Percentiles rank a stretch among this genome's conserved stretches.
Conservation (phyloP, 331 rosid species). For the Stylosanthes scabra region DNA sequence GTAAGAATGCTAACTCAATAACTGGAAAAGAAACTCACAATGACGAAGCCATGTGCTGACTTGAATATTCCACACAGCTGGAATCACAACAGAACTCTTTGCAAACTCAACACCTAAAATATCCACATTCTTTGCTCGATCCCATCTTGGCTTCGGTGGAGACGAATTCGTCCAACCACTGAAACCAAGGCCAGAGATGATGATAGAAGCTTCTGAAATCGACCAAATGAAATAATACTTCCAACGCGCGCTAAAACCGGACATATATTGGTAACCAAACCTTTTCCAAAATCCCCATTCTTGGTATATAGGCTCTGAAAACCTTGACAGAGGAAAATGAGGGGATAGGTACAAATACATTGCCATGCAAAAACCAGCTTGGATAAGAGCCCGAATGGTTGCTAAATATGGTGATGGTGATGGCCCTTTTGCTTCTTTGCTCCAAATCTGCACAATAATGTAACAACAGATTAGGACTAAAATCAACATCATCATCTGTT, state of each 20-base stretch:
- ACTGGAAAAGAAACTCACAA: conserved; percentile 66
- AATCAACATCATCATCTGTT: too few relatives aligned
- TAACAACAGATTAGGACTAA: too few relatives aligned
- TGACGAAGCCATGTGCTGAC: conserved; percentile 99
- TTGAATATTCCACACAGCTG: conserved; percentile 96
- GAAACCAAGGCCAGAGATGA: conserved; percentile 88
- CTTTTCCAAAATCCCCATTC: conserved; percentile 87
- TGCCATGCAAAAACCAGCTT: conserved; percentile 92
- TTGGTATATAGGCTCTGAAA: conserved; percentile 75
- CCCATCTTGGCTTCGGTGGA: conserved; percentile 90
- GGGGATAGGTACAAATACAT: conserved; percentile 86
- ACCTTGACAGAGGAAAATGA: conserved; percentile 75
- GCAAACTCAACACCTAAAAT: conserved; percentile 86
- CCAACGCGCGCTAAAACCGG: conserved; percentile 97
- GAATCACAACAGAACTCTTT: conserved; percentile 82
- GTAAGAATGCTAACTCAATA: too few relatives aligned
- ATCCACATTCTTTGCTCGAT: conserved; percentile 90
- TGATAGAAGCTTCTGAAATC: conserved; percentile 90
- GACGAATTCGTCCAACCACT: conserved; percentile 93
- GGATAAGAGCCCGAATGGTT: conserved; percentile 72
- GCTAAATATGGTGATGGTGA: conserved; percentile 79
- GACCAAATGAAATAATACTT: conserved; percentile 99
- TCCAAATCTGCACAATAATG: conserved; percentile 69
- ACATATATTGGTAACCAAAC: conserved; percentile 87
- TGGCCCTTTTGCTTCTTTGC: conserved; percentile 59